Evolutionary conservation across 176 grass and related monocot genomes (phyloP), one percentile per base, ranked within the genome.

Genomic region (Tillandsia fasciculata): DNA sequence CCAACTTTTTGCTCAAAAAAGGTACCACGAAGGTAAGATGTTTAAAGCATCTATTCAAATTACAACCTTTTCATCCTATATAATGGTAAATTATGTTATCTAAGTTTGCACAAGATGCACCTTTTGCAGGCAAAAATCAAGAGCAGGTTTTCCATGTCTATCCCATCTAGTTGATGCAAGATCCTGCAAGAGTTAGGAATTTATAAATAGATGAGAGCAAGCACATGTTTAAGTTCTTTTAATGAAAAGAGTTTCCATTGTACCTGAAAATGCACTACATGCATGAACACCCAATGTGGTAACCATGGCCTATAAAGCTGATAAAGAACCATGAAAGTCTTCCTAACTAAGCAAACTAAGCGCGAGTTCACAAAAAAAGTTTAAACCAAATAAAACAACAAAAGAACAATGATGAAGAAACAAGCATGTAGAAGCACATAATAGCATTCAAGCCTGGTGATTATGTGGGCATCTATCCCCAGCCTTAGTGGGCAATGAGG

Each of bases 281-380:
- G 68, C 1, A 49, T 70, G 3, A 53, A 52, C 48, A 85, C 14
- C 89, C 82, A 88, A 64, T 74, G 72, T 13, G 89, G 85, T 66
- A 91, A 68, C 85, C 85, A 85, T 66, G 70, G 78, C 52, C 26
- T 64, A 65, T 71, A 72, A 52, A 68, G 58, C 89, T 92, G 68
- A 59, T n/a, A 15, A 59, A 18, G 54, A 59, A 59, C 54, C 11
- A 59, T 17, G 20, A 4, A 59, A 20, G 6, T 20, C 20, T 56
- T 56, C 53, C 15, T 56, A 12, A 56, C 53, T 56, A 14, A 56
- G 2, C 53, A 14, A 56, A 11, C 53, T n/a, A 56, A 56, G 7
- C 15, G 14, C 2, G 1, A 56, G 15, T 14, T 14, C 13, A n/a
- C 14, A 56, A 56, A n/a, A 13, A 56, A 12, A 1, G 0, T 13